Evolutionary conservation across 1,139 yeast species (phyloP).

Genomic region (Diutina rugosa): DNA sequence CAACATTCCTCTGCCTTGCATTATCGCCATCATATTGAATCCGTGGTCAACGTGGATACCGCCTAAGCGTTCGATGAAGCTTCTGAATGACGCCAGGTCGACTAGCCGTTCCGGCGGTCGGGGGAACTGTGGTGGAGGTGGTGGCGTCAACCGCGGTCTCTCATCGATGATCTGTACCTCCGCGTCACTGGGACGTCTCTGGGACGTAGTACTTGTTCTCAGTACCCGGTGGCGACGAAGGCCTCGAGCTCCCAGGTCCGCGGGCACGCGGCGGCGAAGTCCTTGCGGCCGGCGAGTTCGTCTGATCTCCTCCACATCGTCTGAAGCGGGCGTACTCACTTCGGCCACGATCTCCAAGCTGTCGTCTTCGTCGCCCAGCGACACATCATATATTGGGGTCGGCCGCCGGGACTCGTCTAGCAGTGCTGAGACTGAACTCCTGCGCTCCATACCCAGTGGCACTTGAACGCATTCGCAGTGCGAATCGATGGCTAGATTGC

Average conservation of each 20-base stretch:
- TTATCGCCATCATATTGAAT: background rate
- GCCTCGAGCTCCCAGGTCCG: background rate
- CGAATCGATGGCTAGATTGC: background rate
- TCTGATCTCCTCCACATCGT: background rate
- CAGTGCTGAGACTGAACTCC: background rate
- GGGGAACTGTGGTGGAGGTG: background rate
- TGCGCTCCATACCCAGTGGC: background rate
- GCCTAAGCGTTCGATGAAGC: background rate
- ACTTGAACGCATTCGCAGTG: background rate
- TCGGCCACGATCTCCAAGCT: background rate
- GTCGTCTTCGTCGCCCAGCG: background rate
- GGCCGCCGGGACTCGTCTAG: background rate
- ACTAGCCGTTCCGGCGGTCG: background rate
- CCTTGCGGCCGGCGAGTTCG: background rate
- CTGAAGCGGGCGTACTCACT: background rate
- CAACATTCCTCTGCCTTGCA: background rate
- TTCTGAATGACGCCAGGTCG: background rate
- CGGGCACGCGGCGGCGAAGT: background rate
- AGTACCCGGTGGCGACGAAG: background rate
- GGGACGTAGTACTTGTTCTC: background rate
- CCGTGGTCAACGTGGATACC: background rate
- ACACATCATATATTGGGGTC: background rate
- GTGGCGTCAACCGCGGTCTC: background rate
- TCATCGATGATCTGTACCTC: background rate
- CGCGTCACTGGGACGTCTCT: background rate